Percentiles rank a stretch among this genome's conserved stretches.
phyloP scores from a whole-genome alignment of 176 grass and related monocot genomes.

The bread wheat (Triticum aestivum) region DNA sequence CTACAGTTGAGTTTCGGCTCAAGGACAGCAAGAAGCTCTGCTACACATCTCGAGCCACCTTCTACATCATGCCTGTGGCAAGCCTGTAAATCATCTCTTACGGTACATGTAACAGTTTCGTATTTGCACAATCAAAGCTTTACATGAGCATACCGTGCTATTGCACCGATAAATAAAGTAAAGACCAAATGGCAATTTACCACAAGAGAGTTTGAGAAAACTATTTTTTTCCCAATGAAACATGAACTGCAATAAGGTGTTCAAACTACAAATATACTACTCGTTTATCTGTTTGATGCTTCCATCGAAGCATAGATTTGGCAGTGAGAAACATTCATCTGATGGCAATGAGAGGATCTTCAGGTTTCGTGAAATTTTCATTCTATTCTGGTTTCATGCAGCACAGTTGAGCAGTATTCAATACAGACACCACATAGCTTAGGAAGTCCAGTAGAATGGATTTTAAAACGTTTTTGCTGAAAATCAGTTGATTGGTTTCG shows the following conservation, averaged over 20 bases:
- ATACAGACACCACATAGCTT: neutral
- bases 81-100: conserved; percentile 18
- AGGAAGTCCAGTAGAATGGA: neutral
- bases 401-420: neutral
- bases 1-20: conserved; percentile 37
- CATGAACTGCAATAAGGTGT: neutral
- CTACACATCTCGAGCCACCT: conserved; percentile 46
- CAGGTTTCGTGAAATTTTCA: neutral
- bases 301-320: neutral
- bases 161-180: neutral
- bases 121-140: neutral
- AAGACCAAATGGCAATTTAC: neutral
- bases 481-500: too few species aligned
- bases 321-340: neutral
- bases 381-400: neutral
- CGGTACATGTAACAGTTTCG: neutral
- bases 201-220: neutral
- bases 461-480: neutral
- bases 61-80: conserved; percentile 40
- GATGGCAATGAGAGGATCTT: neutral
- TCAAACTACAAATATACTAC: neutral
- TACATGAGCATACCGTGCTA: neutral
- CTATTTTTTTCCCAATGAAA: neutral
- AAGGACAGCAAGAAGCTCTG: conserved; percentile 45
- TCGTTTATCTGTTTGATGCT: neutral